These are phyloP conservation scores for Stylosanthes scabra DNA, from an alignment of 331 rosid genomes.

Conservation along the genomic window DNA sequence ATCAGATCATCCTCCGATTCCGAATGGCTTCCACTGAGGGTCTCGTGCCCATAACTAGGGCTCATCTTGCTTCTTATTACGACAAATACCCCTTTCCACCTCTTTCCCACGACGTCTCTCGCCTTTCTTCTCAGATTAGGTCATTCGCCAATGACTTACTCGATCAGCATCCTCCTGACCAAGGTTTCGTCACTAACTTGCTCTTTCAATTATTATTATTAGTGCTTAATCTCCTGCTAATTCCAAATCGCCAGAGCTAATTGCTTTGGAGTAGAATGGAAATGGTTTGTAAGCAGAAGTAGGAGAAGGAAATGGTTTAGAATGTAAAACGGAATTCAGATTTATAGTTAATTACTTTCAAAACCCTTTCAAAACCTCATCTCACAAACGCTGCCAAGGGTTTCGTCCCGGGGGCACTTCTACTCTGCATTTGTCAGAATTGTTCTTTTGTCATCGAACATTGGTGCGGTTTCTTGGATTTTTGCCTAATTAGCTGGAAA, in stretches of 20 bases:
- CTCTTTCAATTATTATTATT: not conserved
- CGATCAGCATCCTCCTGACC: constrained; percentile 49
- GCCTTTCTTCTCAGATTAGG: constrained; percentile 73
- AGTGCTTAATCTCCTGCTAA: not conserved
- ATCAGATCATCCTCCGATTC: constrained; percentile 30
- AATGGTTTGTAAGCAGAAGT: no score
- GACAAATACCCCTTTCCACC: constrained; percentile 77
- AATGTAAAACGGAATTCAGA: no score
- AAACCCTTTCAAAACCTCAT: no score
- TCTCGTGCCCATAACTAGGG: constrained; percentile 85
- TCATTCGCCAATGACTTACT: constrained; percentile 58
- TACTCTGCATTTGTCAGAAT: not conserved
- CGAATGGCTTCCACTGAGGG: constrained; percentile 90
- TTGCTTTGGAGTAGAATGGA: not conserved
- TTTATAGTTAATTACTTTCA: no score
- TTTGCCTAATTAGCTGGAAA: constrained; percentile 7
- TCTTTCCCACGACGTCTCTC: constrained; percentile 68
- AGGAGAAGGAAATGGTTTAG: no score
- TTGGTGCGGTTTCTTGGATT: not conserved
- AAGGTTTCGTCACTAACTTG: constrained; percentile 47
- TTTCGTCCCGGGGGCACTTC: no score
- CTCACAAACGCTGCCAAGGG: no score
- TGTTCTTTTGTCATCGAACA: not conserved
- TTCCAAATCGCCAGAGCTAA: not conserved
- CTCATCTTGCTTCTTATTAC: constrained; percentile 76